Percentiles rank a stretch among this genome's conserved stretches.
These are phyloP conservation scores for Lactifluus echinatus DNA, from an alignment of 768 basidiomycete genomes.

Conservation along the genomic window DNA sequence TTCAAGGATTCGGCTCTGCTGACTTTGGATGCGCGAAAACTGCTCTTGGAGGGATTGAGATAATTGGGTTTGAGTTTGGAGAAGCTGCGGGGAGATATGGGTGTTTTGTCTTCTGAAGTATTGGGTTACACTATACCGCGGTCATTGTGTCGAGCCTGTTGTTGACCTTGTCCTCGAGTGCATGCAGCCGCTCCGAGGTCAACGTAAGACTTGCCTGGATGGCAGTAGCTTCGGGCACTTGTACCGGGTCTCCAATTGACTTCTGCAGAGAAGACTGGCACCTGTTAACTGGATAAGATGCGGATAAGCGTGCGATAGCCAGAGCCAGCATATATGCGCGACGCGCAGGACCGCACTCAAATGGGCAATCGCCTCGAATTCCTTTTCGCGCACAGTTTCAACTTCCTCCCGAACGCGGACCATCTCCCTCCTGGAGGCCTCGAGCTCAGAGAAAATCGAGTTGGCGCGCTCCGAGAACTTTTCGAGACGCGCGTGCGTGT, in stretches of 20 bases:
- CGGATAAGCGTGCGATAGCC: slow-evolving; percentile 1
- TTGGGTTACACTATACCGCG: slow-evolving; percentile 4
- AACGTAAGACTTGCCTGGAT: slow-evolving; percentile 17
- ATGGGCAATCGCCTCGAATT: slow-evolving; percentile 47
- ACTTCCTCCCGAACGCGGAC: slow-evolving; percentile 46
- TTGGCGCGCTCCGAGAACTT: slow-evolving; percentile 52
- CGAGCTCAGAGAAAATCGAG: slow-evolving; percentile 40
- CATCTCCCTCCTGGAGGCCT: slow-evolving; percentile 46
- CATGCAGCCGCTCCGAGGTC: slow-evolving; percentile 18
- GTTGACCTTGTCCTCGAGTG: slow-evolving; percentile 24
- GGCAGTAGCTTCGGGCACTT: slow-evolving; percentile 27
- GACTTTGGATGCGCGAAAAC: slow-evolving; percentile 32
- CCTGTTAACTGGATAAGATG: slow-evolving; percentile 42
- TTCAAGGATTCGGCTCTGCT: slow-evolving; percentile 48
- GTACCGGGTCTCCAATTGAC: slow-evolving; percentile 48
- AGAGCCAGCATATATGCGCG: slow-evolving; percentile 21
- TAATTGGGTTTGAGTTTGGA: slow-evolving; percentile 7
- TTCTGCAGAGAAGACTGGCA: slow-evolving; percentile 54
- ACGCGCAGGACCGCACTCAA: slow-evolving; percentile 35
- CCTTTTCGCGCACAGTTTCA: slow-evolving; percentile 48
- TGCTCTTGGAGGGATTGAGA: slow-evolving; percentile 17
- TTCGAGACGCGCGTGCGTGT: slow-evolving; percentile 65
- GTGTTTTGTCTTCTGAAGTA: background rate
- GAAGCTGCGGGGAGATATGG: background rate
- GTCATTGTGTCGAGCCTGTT: slow-evolving; percentile 12